A percentile compares a stretch with the other conserved stretches of the same genome.
These are phyloP conservation scores for Chaetomidium leptoderma DNA, from an alignment of 495 filamentous ascomycete species.

Conservation along the genomic window DNA sequence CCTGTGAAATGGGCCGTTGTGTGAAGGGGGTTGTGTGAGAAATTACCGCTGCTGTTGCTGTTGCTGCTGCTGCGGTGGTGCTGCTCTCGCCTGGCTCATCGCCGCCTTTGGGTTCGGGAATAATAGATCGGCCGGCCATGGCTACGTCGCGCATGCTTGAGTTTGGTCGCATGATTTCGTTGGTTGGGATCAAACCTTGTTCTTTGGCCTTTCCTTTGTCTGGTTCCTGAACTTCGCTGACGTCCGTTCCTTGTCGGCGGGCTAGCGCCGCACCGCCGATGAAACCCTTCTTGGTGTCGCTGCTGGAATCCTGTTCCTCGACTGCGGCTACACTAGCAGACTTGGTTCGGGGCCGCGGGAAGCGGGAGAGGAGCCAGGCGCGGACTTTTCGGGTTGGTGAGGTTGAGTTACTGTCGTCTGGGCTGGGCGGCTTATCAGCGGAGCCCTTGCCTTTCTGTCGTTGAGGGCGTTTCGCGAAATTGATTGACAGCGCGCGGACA, in stretches of 20 bases:
- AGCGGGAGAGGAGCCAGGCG: conserved; percentile 57
- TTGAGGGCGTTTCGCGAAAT: conserved; percentile 20
- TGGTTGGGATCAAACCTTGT: too few relatives aligned
- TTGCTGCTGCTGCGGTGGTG: background rate
- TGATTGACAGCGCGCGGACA: conserved; percentile 21
- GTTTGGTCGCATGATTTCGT: conserved; percentile 9
- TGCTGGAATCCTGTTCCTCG: background rate
- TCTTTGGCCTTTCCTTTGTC: conserved; percentile 34
- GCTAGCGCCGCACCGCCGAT: conserved; percentile 46
- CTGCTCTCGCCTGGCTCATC: conserved; percentile 19
- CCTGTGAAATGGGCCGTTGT: background rate
- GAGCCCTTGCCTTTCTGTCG: conserved; percentile 19
- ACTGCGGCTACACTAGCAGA: conserved; percentile 19
- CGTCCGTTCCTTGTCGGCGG: conserved; percentile 30
- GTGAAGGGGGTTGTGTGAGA: background rate
- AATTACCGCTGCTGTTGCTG: too few relatives aligned
- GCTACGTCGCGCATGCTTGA: conserved; percentile 49
- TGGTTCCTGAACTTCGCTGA: conserved; percentile 25
- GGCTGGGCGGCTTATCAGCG: conserved; percentile 6
- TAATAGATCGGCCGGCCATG: conserved; percentile 38
- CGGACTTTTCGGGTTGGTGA: conserved; percentile 46
- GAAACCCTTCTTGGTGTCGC: conserved; percentile 35
- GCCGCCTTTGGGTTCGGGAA: background rate
- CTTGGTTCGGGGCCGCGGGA: conserved; percentile 41
- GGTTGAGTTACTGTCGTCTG: conserved; percentile 13